These are phyloP conservation scores for Rhodosporidiobolus sp. DNA, from an alignment of 768 basidiomycete genomes.

Conservation along the genomic window DNA sequence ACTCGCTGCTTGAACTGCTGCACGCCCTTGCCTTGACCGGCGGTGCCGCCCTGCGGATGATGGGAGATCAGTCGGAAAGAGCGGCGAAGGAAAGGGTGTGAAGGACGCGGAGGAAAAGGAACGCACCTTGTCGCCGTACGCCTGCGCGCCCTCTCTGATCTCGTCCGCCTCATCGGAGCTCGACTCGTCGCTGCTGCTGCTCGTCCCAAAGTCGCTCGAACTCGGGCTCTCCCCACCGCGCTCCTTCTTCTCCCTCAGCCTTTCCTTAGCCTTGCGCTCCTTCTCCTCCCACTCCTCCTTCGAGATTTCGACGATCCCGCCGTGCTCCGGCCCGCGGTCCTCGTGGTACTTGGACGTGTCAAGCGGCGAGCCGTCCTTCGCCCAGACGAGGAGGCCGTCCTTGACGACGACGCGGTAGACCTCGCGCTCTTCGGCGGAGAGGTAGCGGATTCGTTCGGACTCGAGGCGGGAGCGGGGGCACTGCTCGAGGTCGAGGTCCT, in stretches of 20 bases:
- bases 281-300: conserved; percentile 38
- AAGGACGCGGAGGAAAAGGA: not conserved
- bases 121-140: conserved; percentile 37
- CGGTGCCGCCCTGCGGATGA: conserved; percentile 46
- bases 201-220: conserved; percentile 13
- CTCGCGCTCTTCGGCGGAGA: conserved; percentile 47
- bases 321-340: conserved; percentile 42
- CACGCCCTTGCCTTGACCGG: conserved; percentile 40
- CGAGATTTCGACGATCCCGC: conserved; percentile 47
- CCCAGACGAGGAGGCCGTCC: conserved; percentile 41
- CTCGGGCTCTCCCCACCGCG: conserved; percentile 13
- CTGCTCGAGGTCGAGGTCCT: conserved; percentile 47
- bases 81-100: conserved; percentile 9
- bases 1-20: conserved; percentile 43
- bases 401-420: conserved; percentile 49
- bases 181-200: conserved; percentile 6
- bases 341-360: conserved; percentile 46
- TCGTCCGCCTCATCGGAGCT: conserved; percentile 29
- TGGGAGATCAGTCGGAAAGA: conserved; percentile 24
- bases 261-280: conserved; percentile 42
- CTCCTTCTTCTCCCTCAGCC: conserved; percentile 16
- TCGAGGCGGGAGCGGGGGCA: conserved; percentile 48
- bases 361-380: conserved; percentile 38
- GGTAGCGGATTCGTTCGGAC: conserved; percentile 47
- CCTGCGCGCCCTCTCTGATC: conserved; percentile 9